Conservation (phyloP, 1,284 basidiomycete genomes). For the Ustilago sp. region DNA sequence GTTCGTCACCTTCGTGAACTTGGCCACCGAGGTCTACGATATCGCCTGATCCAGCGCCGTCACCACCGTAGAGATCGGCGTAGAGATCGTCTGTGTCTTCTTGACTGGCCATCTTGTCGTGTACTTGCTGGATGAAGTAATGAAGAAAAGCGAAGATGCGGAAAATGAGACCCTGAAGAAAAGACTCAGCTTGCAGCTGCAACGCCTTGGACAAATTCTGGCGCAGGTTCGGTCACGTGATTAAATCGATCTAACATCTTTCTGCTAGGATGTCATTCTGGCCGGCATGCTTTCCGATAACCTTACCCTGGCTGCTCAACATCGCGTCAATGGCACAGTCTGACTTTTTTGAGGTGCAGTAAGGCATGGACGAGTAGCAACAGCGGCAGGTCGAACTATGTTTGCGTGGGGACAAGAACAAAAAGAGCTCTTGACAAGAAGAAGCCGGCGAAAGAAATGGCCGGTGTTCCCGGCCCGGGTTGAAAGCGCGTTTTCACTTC, state of each 20-base stretch:
- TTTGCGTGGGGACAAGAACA: not conserved
- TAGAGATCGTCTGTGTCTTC: conserved; percentile 63
- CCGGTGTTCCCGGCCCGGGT: conserved; percentile 4
- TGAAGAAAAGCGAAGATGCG: not conserved
- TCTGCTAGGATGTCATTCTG: not conserved
- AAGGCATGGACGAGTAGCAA: no score
- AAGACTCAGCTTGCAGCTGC: not conserved
- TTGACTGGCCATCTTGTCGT: conserved; percentile 41
- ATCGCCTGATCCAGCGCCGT: conserved; percentile 30
- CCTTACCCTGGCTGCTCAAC: not conserved
- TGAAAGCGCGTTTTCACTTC: conserved; percentile 8
- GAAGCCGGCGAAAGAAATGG: conserved; percentile 3
- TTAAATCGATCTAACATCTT: conserved; percentile 5
- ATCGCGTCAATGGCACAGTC: not conserved
- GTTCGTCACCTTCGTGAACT: conserved; percentile 32
- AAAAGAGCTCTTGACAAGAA: not conserved
- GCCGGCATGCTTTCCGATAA: not conserved
- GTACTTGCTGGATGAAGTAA: not conserved
- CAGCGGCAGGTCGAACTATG: not conserved
- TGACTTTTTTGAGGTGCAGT: not conserved
- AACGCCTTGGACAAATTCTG: conserved; percentile 4
- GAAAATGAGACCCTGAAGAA: conserved; percentile 5
- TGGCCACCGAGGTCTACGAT: conserved; percentile 42
- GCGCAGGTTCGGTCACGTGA: conserved; percentile 40
- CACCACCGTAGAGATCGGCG: conserved; percentile 58